A percentile compares a stretch with the other conserved stretches of the same genome.
Evolutionary conservation across 2,329 filamentous ascomycete species (phyloP).

Genomic region (Colletotrichum incanum): DNA sequence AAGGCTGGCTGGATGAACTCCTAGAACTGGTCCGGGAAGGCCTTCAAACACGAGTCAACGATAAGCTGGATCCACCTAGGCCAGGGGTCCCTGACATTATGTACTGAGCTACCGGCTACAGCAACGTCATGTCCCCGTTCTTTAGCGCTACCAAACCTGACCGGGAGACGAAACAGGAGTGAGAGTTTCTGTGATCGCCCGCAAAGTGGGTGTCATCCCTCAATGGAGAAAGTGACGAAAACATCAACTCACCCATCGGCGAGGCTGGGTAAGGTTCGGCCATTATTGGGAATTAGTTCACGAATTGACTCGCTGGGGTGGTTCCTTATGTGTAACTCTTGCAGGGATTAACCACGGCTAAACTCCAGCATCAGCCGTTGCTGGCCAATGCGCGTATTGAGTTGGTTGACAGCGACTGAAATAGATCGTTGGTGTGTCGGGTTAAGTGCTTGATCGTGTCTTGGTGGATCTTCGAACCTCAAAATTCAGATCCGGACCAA

Average conservation of each 20-base stretch:
- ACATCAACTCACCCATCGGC: not conserved
- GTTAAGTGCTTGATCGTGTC: constrained; percentile 9
- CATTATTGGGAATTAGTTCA: not conserved
- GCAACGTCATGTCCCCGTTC: constrained; percentile 36
- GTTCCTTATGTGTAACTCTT: not conserved
- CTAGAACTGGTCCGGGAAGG: not conserved
- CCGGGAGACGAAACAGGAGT: constrained; percentile 7
- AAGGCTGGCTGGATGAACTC: constrained; percentile 3
- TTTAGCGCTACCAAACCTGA: constrained; percentile 20
- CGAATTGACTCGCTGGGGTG: not conserved
- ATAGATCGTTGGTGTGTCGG: constrained; percentile 25
- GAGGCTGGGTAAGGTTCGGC: not conserved
- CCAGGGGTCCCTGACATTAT: constrained; percentile 24
- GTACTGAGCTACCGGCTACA: constrained; percentile 13
- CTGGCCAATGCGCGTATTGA: not conserved
- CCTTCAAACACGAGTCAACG: constrained; percentile 38
- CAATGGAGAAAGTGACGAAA: constrained; percentile 9
- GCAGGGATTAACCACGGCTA: constrained; percentile 19
- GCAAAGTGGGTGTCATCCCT: constrained; percentile 1
- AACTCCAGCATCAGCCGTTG: not conserved
- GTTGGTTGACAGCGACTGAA: constrained; percentile 4
- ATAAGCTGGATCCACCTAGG: constrained; percentile 29
- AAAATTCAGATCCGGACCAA: not conserved
- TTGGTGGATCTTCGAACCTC: constrained; percentile 6
- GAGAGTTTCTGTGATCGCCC: constrained; percentile 16